phyloP scores from a whole-genome alignment of 148 eudicot genomes.

The Rhododendron kiyosumense region DNA sequence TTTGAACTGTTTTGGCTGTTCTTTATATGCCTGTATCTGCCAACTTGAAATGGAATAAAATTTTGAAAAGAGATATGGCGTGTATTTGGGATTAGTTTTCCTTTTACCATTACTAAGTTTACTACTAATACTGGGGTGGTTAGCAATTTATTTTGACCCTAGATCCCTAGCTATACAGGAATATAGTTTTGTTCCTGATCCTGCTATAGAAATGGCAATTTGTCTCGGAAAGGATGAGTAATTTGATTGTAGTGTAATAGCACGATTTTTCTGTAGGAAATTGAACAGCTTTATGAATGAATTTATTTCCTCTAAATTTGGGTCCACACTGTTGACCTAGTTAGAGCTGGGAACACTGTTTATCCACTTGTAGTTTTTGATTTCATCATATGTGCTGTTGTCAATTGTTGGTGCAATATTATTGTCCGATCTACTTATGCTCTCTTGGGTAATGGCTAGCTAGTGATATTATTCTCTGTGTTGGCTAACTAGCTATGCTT shows the following conservation, averaged over 20 bases:
- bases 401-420: background rate
- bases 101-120: background rate
- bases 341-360: background rate
- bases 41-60: background rate
- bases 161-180: background rate
- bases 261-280: background rate
- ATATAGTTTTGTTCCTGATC: background rate
- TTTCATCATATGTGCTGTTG: background rate
- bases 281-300: background rate
- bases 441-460: constrained; percentile 1
- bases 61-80: background rate
- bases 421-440: background rate
- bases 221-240: background rate
- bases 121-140: background rate
- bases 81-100: background rate
- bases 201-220: background rate
- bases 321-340: background rate
- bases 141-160: background rate
- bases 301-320: background rate
- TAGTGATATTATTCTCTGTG: background rate
- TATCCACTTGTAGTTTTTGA: background rate
- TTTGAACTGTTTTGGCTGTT: background rate
- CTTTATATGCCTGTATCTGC: background rate
- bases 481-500: background rate
- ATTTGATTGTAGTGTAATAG: background rate